phyloP scores from a whole-genome alignment of 495 filamentous ascomycete species.

The Lepidopterella palustris region DNA sequence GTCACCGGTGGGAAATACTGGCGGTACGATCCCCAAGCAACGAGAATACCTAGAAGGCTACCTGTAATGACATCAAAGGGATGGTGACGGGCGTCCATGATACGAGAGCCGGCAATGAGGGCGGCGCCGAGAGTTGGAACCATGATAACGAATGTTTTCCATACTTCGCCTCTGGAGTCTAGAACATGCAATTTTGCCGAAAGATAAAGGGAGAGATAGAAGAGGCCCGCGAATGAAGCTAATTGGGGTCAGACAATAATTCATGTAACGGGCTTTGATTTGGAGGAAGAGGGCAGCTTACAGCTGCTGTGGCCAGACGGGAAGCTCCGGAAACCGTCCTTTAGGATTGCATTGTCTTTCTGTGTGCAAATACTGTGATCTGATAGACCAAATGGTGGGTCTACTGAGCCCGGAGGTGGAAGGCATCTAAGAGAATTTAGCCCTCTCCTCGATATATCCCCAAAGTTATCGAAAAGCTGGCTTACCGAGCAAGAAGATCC shows the following conservation, averaged over 20 bases:
- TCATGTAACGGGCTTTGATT: slow-evolving; percentile 2
- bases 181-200: slow-evolving; percentile 51
- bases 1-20: slow-evolving; percentile 45
- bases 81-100: slow-evolving; percentile 80
- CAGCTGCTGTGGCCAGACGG: slow-evolving; percentile 58
- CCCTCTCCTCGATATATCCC: neutral
- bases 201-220: slow-evolving; percentile 67
- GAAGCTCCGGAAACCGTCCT: slow-evolving; percentile 83
- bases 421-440: neutral
- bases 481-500: slow-evolving; percentile 54
- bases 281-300: slow-evolving; percentile 27
- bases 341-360: slow-evolving; percentile 55
- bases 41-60: slow-evolving; percentile 31
- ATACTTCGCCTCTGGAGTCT: slow-evolving; percentile 66
- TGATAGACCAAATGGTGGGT: slow-evolving; percentile 49
- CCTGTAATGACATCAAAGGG: slow-evolving; percentile 84
- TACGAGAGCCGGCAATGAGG: slow-evolving; percentile 50
- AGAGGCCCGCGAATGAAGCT: slow-evolving; percentile 68
- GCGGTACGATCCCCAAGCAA: slow-evolving; percentile 34
- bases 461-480: slow-evolving; percentile 25
- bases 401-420: slow-evolving; percentile 17
- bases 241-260: neutral
- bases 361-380: slow-evolving; percentile 62
- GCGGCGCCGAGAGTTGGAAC: slow-evolving; percentile 51
- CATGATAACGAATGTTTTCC: slow-evolving; percentile 64